Evolutionary conservation across 306 rosid genomes (phyloP), one percentile per base, ranked within the genome.

Genomic region (Quercus alba): DNA sequence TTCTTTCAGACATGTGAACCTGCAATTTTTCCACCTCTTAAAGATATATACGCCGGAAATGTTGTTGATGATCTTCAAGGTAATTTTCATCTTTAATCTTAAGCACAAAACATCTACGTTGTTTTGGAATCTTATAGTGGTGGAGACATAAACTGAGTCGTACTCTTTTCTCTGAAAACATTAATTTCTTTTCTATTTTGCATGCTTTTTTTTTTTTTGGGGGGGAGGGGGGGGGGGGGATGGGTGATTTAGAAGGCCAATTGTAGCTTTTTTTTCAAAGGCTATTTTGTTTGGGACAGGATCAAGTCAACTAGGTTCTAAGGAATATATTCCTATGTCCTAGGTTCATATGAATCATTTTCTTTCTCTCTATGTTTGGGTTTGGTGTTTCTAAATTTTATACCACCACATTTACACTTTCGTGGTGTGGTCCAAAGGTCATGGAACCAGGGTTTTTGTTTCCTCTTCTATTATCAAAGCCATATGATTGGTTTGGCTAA

Each of bases 11-110:
- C 97, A 31, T 92, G 98, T 77, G 51, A 5, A 70, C 98, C 98
- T 71, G 92, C 97, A 69, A 92, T 94, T 83, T 80, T 95, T 0
- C 99, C 99, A 70, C 98, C 99, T 75, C 93, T 95, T 73, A 81
- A 76, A 83, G 92, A 93, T 72, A 89, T 95, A 83, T 95, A 91
- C 78, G 87, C 93, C 33, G 77, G 89, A 73, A 95, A 89, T 83
- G 77, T 95, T 81, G 89, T 75, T 51, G 93, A 91, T 74, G 94
- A 90, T 78, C 96, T 95, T 63, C 82, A 18, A 89, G 99, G 99
- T 95, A 93, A 72, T 58, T 81, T 77, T 63, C 81, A 64, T 81
- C 72, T 82, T 49, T 49, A 49, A 49, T 49, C 54, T 49, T 49
- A 49, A 49, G 54, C 17, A 49, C 75, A 92, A 0, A 49, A 49